These are phyloP conservation scores for Teunomyces barrocoloradensis DNA, from an alignment of 805 yeast species.

Conservation along the genomic window DNA sequence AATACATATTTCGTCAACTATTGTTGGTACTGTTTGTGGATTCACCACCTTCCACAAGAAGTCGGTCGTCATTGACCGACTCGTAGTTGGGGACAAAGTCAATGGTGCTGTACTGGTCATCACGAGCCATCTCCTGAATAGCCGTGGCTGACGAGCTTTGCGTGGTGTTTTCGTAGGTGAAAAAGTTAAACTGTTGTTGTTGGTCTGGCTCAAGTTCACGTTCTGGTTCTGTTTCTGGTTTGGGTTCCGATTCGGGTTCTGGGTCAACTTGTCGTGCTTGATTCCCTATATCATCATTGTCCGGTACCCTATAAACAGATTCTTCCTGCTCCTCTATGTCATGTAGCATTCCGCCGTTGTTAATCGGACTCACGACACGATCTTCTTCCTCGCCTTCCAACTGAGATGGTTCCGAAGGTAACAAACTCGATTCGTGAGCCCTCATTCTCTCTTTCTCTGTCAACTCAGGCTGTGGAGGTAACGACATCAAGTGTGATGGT, in stretches of 20 bases:
- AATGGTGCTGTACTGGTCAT: slow-evolving; percentile 17
- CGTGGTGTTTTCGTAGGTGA: slow-evolving; percentile 8
- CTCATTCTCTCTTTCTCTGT: slow-evolving; percentile 60
- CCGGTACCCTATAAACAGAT: neutral
- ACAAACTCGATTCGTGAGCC: slow-evolving; percentile 53
- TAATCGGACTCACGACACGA: slow-evolving; percentile 11
- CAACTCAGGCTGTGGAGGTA: slow-evolving; percentile 15
- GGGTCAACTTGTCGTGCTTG: neutral
- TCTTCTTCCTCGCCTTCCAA: slow-evolving; percentile 20
- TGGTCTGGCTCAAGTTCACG: neutral
- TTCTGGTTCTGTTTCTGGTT: neutral
- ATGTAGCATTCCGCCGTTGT: neutral
- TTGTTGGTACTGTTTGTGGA: slow-evolving; percentile 5
- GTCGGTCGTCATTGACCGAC: slow-evolving; percentile 23
- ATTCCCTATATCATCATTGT: neutral
- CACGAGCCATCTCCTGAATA: neutral
- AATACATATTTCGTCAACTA: neutral
- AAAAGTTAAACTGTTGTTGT: slow-evolving; percentile 9
- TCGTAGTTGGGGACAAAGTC: slow-evolving; percentile 38
- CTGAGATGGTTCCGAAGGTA: slow-evolving; percentile 55
- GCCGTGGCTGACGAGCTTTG: slow-evolving; percentile 6
- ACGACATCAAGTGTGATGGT: neutral
- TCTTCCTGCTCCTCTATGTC: slow-evolving; percentile 7
- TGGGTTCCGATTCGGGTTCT: neutral
- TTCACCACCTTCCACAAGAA: slow-evolving; percentile 8